Evolutionary conservation across 2,329 filamentous ascomycete species (phyloP).

Genomic region (Colletotrichum endophyticum): DNA sequence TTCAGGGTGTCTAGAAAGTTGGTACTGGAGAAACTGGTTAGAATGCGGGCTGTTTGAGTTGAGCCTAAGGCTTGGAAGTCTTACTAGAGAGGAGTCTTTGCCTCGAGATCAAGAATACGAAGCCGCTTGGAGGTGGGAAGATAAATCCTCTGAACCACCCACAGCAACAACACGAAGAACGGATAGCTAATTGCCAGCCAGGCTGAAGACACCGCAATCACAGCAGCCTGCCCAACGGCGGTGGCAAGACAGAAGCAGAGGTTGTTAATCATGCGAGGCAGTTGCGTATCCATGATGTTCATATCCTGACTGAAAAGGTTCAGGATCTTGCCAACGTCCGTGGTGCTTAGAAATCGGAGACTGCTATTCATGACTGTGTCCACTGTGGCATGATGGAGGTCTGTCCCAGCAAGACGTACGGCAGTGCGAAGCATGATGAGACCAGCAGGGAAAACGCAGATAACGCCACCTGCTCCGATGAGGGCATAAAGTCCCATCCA

Average conservation of each 20-base stretch:
- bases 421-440: neutral
- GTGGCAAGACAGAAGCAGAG: conserved; percentile 31
- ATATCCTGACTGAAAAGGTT: conserved; percentile 23
- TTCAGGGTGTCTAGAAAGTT: conserved; percentile 61
- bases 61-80: conserved; percentile 5
- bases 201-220: conserved; percentile 47
- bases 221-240: conserved; percentile 44
- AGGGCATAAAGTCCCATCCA: conserved; percentile 36
- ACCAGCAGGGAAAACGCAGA: neutral
- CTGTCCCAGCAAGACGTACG: neutral
- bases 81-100: conserved; percentile 59
- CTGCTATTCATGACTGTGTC: neutral
- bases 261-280: neutral
- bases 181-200: conserved; percentile 57
- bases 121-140: conserved; percentile 65
- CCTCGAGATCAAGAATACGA: conserved; percentile 66
- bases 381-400: conserved; percentile 19
- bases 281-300: conserved; percentile 24
- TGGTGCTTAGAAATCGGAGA: neutral
- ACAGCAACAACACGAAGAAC: conserved; percentile 48
- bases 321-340: neutral
- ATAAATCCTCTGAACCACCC: conserved; percentile 60
- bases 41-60: neutral
- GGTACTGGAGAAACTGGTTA: conserved; percentile 28
- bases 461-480: neutral